Evolutionary conservation across 352 stramenopile species (phyloP).

Genomic region (Globisporangium middletonii): DNA sequence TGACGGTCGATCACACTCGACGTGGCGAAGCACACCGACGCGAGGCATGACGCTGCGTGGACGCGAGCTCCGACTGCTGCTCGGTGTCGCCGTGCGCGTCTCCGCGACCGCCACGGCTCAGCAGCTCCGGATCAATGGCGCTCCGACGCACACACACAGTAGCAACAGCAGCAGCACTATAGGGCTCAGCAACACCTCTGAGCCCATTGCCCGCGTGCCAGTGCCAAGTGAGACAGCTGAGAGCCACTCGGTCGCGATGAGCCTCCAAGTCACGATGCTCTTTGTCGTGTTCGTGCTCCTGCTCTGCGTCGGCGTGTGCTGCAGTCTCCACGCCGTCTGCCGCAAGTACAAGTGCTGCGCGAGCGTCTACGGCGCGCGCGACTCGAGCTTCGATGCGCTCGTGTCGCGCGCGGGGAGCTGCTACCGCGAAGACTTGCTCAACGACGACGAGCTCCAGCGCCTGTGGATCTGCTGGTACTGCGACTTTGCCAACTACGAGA

Average conservation of each 20-base stretch:
- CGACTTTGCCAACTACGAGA: constrained; percentile 58
- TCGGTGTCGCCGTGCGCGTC: no score
- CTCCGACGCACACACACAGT: not conserved
- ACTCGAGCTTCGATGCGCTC: constrained; percentile 21
- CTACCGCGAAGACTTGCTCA: constrained; percentile 46
- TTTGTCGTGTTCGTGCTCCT: constrained; percentile 32
- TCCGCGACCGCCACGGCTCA: not conserved
- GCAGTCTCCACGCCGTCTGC: constrained; percentile 29
- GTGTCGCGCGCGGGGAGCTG: constrained; percentile 18
- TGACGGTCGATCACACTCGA: no score
- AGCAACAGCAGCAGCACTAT: not conserved
- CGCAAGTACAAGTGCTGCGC: constrained; percentile 20
- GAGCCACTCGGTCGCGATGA: constrained; percentile 5
- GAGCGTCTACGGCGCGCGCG: constrained; percentile 1
- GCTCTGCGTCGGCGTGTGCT: constrained; percentile 22
- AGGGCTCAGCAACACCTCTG: not conserved
- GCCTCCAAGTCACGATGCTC: constrained; percentile 23
- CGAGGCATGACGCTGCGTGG: no score
- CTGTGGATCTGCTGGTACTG: constrained; percentile 52
- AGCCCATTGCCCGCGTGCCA: not conserved
- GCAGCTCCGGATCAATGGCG: not conserved
- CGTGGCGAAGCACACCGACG: no score
- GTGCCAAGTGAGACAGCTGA: not conserved
- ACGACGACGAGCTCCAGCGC: constrained; percentile 39
- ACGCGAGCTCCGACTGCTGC: no score